Base-by-base conservation (phyloP, 192 early-diverging fungal genomes). In the Entrophospora sp. region DNA sequence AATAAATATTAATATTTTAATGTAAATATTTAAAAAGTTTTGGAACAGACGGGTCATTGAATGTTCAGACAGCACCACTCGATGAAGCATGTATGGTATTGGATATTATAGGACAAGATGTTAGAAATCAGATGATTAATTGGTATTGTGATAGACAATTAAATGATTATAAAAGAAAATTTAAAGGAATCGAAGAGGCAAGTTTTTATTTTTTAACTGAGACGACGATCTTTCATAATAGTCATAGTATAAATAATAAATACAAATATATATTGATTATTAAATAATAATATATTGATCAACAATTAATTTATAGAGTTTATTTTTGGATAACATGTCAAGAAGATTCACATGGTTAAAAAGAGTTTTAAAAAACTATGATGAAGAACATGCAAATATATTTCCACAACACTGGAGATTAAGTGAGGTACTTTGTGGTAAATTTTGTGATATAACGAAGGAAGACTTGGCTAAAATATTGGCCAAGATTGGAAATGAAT, bases 261-360 rank as follows among this genome's bases (percentile, higher is more conserved):
- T n/a, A n/a, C n/a, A n/a, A n/a, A n/a, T n/a, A n/a, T n/a, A n/a
- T n/a, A n/a, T n/a, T n/a, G n/a, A n/a, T n/a, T n/a, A n/a, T n/a
- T n/a, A n/a, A n/a, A n/a, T n/a, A n/a, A n/a, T n/a, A n/a, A n/a
- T n/a, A n/a, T n/a, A n/a, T n/a, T n/a, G n/a, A n/a, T n/a, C n/a
- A n/a, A n/a, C n/a, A n/a, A n/a, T n/a, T n/a, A n/a, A n/a, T n/a
- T 57, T 30, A 3, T 31, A 96, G 73, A 89, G 89, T 13, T 77
- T 91, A n/a, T 86, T 86, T 30, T 71, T 98, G 1, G 91, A 90
- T 49, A 86, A 93, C 43, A 84, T 92, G 0, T 87, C 90, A 5
- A 77, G 93, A 25, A 79, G 96, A 25, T 97, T 94, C 72, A 90
- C 95, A 3, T 97, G 93, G 90, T 73, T 99, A 31, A 90, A 94